Conservation (phyloP, 495 filamentous ascomycete species). For the Aspergillus asperescens region DNA sequence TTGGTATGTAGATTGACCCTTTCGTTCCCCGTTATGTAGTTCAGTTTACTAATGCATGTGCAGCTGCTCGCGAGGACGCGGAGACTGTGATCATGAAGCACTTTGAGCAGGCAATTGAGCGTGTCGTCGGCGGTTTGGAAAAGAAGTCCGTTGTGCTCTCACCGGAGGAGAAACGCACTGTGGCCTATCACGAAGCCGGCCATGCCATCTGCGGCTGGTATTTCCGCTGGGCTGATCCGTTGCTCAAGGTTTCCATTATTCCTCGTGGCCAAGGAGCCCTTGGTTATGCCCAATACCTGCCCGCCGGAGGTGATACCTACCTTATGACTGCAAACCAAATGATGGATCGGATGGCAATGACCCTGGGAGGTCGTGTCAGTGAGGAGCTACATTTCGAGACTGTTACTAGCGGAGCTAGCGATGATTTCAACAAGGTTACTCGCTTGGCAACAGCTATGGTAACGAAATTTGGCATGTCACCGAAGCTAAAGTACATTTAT, state of each 20-base stretch:
- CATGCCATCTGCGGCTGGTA: constrained; percentile 99
- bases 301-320: constrained; percentile 74
- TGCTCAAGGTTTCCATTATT: constrained; percentile 98
- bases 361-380: constrained; percentile 85
- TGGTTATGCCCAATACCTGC: constrained; percentile 96
- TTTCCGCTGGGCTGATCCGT: constrained; percentile 90
- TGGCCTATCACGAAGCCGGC: constrained; percentile 97
- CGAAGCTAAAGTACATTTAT: constrained; percentile 84
- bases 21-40: background rate
- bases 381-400: constrained; percentile 96
- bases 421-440: constrained; percentile 99
- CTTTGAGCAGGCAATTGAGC: constrained; percentile 96
- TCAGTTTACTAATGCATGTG: constrained; percentile 26
- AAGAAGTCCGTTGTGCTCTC: constrained; percentile 91
- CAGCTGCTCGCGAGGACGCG: constrained; percentile 78
- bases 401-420: constrained; percentile 86
- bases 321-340: constrained; percentile 92
- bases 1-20: constrained; percentile 60
- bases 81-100: constrained; percentile 75
- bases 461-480: constrained; percentile 95
- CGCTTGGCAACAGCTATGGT: constrained; percentile 95
- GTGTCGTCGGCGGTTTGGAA: constrained; percentile 91
- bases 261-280: constrained; percentile 89
- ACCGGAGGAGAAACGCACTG: constrained; percentile 87
- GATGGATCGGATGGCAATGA: constrained; percentile 99